These are phyloP conservation scores for Mycena polygramma DNA, from an alignment of 768 basidiomycete species.

Conservation along the genomic window DNA sequence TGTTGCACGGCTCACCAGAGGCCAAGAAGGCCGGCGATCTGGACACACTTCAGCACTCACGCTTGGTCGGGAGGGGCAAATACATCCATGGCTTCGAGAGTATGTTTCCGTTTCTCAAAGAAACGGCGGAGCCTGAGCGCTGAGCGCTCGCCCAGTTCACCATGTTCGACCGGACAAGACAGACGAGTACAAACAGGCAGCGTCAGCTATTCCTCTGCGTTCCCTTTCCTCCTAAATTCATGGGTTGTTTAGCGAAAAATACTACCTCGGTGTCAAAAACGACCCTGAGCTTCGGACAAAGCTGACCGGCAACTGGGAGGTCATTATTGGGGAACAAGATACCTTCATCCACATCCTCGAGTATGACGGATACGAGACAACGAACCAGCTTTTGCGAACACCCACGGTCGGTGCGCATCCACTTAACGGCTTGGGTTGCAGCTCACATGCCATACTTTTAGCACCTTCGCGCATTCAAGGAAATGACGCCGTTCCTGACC, in stretches of 20 bases:
- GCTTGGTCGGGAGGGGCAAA: slow-evolving; percentile 92
- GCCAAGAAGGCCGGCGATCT: slow-evolving; percentile 87
- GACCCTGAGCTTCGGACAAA: slow-evolving; percentile 84
- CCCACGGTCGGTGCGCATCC: slow-evolving; percentile 67
- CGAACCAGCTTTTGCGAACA: slow-evolving; percentile 69
- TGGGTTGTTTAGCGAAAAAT: slow-evolving; percentile 71
- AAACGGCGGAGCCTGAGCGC: slow-evolving; percentile 4
- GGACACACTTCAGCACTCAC: slow-evolving; percentile 85
- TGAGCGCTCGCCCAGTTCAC: slow-evolving; percentile 71
- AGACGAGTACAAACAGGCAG: slow-evolving; percentile 89
- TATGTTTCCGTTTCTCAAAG: slow-evolving; percentile 50
- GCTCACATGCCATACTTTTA: slow-evolving; percentile 43
- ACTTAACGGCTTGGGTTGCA: slow-evolving; percentile 7
- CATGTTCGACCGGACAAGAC: slow-evolving; percentile 84
- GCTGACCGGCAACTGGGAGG: slow-evolving; percentile 95
- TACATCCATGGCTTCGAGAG: slow-evolving; percentile 93
- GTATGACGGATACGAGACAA: slow-evolving; percentile 94
- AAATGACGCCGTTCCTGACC: slow-evolving; percentile 81
- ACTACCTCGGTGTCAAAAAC: slow-evolving; percentile 85
- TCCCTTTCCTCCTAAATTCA: slow-evolving; percentile 14
- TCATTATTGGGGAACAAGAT: slow-evolving; percentile 90
- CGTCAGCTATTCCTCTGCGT: slow-evolving; percentile 63
- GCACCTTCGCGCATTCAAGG: slow-evolving; percentile 77
- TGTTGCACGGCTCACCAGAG: slow-evolving; percentile 94
- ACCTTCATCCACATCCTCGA: slow-evolving; percentile 87